These are phyloP conservation scores for Elongisporangium prolatum DNA, from an alignment of 352 stramenopile species.

Conservation along the genomic window DNA sequence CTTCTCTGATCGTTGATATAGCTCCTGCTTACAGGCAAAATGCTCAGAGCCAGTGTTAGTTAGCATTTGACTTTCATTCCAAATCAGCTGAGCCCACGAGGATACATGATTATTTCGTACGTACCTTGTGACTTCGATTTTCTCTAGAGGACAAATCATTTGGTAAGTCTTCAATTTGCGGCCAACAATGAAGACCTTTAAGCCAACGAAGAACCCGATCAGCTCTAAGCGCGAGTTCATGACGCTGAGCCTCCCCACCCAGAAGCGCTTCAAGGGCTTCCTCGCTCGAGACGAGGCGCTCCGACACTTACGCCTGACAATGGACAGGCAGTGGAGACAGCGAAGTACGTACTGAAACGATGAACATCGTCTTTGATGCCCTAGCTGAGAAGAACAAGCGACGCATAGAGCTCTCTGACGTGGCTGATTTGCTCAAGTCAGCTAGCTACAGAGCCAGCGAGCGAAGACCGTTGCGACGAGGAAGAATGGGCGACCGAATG, in stretches of 20 bases:
- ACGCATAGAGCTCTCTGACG: background rate
- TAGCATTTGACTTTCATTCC: background rate
- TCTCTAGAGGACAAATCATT: too few relatives aligned
- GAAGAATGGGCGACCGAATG: conserved; percentile 1
- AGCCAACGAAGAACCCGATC: conserved; percentile 8
- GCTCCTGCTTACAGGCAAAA: conserved; percentile 9
- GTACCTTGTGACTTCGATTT: too few relatives aligned
- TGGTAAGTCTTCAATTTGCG: too few relatives aligned
- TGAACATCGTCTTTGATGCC: conserved; percentile 1
- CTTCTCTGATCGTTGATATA: conserved; percentile 1
- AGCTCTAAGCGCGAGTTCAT: conserved; percentile 9
- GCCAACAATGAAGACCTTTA: background rate
- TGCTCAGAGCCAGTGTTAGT: conserved; percentile 4
- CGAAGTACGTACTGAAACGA: conserved; percentile 1
- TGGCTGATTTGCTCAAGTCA: background rate
- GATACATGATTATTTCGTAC: too few relatives aligned
- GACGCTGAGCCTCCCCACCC: conserved; percentile 3
- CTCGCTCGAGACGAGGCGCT: conserved; percentile 6
- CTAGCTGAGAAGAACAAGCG: conserved; percentile 7
- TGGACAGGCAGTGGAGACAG: background rate
- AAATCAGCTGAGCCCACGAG: too few relatives aligned
- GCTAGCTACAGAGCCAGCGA: background rate
- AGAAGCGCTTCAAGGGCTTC: conserved; percentile 3
- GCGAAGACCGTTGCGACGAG: background rate
- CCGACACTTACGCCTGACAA: conserved; percentile 12